Conservation (phyloP, 345 rosid genomes). For the Sonneratia caseolaris region DNA sequence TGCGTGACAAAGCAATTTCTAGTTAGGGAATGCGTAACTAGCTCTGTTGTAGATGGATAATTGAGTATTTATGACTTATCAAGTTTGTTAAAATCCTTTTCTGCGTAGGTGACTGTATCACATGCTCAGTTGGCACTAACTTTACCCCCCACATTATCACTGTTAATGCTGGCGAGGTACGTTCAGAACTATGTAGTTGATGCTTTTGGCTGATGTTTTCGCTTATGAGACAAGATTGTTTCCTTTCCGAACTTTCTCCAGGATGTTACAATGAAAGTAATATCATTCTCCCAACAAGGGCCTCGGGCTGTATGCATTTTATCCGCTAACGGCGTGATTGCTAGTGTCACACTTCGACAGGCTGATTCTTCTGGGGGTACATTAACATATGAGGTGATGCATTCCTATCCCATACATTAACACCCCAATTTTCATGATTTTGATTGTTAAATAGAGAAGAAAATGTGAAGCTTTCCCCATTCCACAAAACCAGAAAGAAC, state of each 20-base stretch:
- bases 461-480: background rate
- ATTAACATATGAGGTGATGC: constrained; percentile 81
- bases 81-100: background rate
- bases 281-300: constrained; percentile 99
- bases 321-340: constrained; percentile 86
- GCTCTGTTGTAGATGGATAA: no score
- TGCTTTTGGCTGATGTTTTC: background rate
- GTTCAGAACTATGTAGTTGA: background rate
- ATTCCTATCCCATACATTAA: background rate
- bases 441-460: background rate
- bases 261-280: constrained; percentile 97
- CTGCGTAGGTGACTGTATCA: constrained; percentile 74
- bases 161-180: constrained; percentile 93
- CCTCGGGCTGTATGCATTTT: constrained; percentile 91
- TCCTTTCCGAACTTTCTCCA: constrained; percentile 6
- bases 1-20: background rate
- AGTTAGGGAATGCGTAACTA: background rate
- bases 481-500: no score
- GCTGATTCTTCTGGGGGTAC: constrained; percentile 99
- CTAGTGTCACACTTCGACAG: constrained; percentile 93
- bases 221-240: no score
- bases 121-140: constrained; percentile 82
- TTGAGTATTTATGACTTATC: background rate
- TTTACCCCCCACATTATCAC: constrained; percentile 86
- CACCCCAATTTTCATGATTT: background rate